Base-by-base conservation (phyloP, 352 stramenopile species). In the Lagenidium sp. region DNA sequence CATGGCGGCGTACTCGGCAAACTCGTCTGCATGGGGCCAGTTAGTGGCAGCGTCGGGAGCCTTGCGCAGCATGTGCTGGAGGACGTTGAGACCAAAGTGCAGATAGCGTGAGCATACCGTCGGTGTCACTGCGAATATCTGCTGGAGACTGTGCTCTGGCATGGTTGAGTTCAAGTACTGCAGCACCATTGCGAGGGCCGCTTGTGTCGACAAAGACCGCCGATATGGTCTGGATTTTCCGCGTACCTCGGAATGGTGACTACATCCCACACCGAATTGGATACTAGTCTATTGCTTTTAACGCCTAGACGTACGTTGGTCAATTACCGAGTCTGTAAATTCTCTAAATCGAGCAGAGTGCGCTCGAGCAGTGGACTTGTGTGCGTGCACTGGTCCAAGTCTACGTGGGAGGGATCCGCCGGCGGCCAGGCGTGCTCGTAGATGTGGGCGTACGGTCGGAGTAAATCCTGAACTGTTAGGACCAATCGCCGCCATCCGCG, bases 101-200 rank as follows among this genome's bases (percentile, higher is more conserved):
- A 56, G 4, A 22, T 60, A 60, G 5, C 41, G 28, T 6, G 36
- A 44, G 36, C 36, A 55, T 21, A 60, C 53, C 18, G n/a, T 30
- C 3, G 53, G 47, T 7, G 46, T 60, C 12, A 55, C 4, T 1
- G 19, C 53, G 29, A 60, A 56, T 15, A 53, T 49, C 4, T 50
- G 36, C 30, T 60, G 53, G 4, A 53, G 37, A 22, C 36, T 42
- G 11, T 37, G 19, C 38, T 47, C 41, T 7, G 29, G 20, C 53
- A 56, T 56, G 4, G 41, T 49, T 4, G 46, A 52, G 37, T 44
- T 53, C 1, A 60, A 28, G 13, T 34, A 56, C 8, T 60, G 53
- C 3, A 56, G 53, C 3, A 55, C 53, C 11, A 60, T 31, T 0
- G 18, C 41, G 19, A 61, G 42, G 5, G 16, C 41, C 10, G 13